A percentile compares a stretch with the other conserved stretches of the same genome.
Evolutionary conservation across 2,329 filamentous ascomycete genomes (phyloP).

Genomic region (Plectosphaerella cucumerina): DNA sequence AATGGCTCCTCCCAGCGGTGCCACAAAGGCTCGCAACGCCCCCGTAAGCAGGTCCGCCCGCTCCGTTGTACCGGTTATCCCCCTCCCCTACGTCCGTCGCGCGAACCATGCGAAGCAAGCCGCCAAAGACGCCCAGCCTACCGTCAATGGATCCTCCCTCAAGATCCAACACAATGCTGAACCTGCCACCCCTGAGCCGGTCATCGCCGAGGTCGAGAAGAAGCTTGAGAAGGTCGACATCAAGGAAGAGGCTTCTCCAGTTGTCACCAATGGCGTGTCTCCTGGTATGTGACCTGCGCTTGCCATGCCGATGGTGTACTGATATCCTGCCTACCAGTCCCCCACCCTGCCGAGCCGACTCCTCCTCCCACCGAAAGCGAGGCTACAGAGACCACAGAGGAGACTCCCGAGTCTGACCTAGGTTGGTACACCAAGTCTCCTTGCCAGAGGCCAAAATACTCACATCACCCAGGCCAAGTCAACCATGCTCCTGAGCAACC

Average conservation of each 20-base stretch:
- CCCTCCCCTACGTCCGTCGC: slow-evolving; percentile 7
- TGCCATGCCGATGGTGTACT: neutral
- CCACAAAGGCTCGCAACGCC: slow-evolving; percentile 25
- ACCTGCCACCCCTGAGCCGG: slow-evolving; percentile 9
- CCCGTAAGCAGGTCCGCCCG: slow-evolving; percentile 16
- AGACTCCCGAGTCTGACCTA: neutral
- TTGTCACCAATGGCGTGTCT: neutral
- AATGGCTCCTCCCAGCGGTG: slow-evolving; percentile 30
- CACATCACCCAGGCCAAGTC: too few relatives aligned
- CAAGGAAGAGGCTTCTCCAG: neutral
- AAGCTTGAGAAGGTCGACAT: slow-evolving; percentile 1
- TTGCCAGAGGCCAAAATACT: too few relatives aligned
- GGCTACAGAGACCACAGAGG: neutral
- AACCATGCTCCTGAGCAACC: too few relatives aligned
- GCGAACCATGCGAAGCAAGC: slow-evolving; percentile 31
- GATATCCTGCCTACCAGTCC: neutral
- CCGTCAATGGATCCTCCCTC: slow-evolving; percentile 15
- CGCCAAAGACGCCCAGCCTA: slow-evolving; percentile 21
- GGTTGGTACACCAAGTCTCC: neutral
- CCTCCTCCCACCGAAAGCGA: neutral
- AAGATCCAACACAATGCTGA: slow-evolving; percentile 12
- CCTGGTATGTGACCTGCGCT: neutral
- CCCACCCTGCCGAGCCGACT: neutral
- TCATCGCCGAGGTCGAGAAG: slow-evolving; percentile 1
- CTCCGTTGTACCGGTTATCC: neutral